A percentile compares a stretch with the other conserved stretches of the same genome.
Conservation (phyloP, 2,329 filamentous ascomycete species). For the Colletotrichum viniferum region DNA sequence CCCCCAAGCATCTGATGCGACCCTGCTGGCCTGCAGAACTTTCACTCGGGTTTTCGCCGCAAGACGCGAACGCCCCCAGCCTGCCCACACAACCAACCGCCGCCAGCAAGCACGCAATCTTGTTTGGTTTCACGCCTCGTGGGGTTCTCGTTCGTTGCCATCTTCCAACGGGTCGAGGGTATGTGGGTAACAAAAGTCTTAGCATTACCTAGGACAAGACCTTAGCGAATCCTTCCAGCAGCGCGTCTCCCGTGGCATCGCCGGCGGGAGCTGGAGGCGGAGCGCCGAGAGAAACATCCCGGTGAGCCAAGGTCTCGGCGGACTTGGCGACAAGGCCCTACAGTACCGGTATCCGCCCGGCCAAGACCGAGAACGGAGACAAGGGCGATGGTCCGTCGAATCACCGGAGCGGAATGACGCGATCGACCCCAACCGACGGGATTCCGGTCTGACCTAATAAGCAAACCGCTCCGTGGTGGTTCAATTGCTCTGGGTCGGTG, state of each 20-base stretch:
- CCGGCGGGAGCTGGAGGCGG: not conserved
- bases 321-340: slow-evolving; percentile 7
- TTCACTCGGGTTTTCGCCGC: not conserved
- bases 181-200: not conserved
- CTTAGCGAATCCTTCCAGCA: slow-evolving; percentile 4
- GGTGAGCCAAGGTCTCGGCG: slow-evolving; percentile 13
- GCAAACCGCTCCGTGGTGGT: not conserved
- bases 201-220: slow-evolving; percentile 22
- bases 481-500: not conserved
- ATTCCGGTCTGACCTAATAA: not conserved
- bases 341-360: slow-evolving; percentile 5
- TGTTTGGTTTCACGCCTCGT: slow-evolving; percentile 10
- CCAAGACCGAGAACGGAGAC: slow-evolving; percentile 3
- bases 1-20: not conserved
- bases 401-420: slow-evolving; percentile 5
- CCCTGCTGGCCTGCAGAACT: not conserved
- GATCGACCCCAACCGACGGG: not conserved
- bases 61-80: not conserved
- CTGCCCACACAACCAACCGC: not conserved
- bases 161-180: not conserved
- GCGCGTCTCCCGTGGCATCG: not conserved
- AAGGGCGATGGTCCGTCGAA: not conserved
- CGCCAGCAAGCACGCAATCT: slow-evolving; percentile 14
- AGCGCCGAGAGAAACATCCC: not conserved
- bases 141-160: not conserved